Evolutionary conservation across 192 early-diverging fungal genomes (phyloP).

Genomic region (Coemansia sp.): DNA sequence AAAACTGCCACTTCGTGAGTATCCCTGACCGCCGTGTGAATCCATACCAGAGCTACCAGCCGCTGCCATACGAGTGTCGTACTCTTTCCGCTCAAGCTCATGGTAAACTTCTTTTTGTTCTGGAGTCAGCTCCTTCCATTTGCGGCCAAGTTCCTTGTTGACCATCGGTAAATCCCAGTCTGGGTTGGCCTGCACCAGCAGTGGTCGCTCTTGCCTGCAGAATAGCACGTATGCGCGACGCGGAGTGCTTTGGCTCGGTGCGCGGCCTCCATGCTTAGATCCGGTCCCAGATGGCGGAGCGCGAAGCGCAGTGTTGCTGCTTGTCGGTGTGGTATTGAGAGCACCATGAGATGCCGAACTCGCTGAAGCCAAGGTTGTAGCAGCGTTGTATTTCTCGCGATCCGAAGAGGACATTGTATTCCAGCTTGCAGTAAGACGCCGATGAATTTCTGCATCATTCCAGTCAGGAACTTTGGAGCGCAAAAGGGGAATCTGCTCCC

Average conservation of each 20-base stretch:
- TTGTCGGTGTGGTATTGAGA: not conserved
- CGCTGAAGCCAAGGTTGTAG: constrained; percentile 1
- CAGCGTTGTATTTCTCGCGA: constrained; percentile 32
- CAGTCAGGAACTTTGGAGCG: constrained; percentile 52
- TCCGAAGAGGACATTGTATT: constrained; percentile 33
- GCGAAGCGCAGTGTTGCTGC: constrained; percentile 1
- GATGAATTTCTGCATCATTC: constrained; percentile 45
- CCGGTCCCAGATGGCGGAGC: constrained; percentile 7
- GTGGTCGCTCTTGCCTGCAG: constrained; percentile 42
- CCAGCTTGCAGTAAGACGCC: constrained; percentile 48
- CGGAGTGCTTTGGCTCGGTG: constrained; percentile 29
- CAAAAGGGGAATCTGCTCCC: constrained; percentile 47
- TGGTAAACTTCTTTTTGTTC: constrained; percentile 37
- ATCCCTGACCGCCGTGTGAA: constrained; percentile 6
- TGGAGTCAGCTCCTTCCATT: constrained; percentile 47
- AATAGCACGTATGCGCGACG: constrained; percentile 54
- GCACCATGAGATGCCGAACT: not conserved
- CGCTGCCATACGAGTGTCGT: constrained; percentile 27
- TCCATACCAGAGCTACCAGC: not conserved
- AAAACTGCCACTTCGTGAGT: constrained; percentile 26
- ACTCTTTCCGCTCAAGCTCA: constrained; percentile 40
- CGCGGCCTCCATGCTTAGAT: constrained; percentile 18
- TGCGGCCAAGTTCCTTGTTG: constrained; percentile 54
- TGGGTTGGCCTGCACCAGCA: constrained; percentile 37
- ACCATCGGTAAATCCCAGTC: constrained; percentile 50